phyloP scores from a whole-genome alignment of 768 basidiomycete species.

The Rubroboletus satanas region DNA sequence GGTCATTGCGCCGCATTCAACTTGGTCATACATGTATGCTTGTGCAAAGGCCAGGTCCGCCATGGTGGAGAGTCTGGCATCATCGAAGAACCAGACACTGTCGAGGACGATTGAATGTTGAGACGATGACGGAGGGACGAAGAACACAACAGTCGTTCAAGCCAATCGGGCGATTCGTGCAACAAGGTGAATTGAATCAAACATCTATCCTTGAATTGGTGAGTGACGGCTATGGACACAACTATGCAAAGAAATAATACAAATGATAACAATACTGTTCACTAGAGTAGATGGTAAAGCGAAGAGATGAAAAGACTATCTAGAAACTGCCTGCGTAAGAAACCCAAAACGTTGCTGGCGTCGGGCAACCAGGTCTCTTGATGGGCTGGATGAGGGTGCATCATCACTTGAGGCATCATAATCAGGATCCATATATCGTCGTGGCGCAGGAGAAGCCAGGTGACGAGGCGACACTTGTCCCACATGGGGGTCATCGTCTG shows the following conservation, averaged over 20 bases:
- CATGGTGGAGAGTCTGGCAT: background rate
- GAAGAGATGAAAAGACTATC: constrained; percentile 12
- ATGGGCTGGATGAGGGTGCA: constrained; percentile 44
- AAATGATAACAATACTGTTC: constrained; percentile 18
- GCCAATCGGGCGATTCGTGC: background rate
- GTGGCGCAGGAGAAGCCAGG: constrained; percentile 57
- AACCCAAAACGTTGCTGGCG: constrained; percentile 34
- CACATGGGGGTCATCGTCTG: constrained; percentile 61
- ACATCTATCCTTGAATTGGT: constrained; percentile 4
- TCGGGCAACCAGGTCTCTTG: constrained; percentile 41
- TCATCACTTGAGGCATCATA: constrained; percentile 49
- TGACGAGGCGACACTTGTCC: constrained; percentile 72
- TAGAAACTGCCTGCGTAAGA: background rate
- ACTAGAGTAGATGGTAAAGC: constrained; percentile 15
- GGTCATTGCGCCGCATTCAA: background rate
- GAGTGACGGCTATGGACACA: constrained; percentile 16
- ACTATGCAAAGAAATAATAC: constrained; percentile 23
- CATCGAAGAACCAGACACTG: background rate
- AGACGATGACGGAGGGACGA: no score
- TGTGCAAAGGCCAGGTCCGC: background rate
- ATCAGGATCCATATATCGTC: constrained; percentile 33
- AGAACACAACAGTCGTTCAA: background rate
- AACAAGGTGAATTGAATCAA: background rate
- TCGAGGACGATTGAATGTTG: background rate
- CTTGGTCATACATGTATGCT: background rate